Evolutionary conservation across 768 basidiomycete genomes (phyloP), one percentile per base, ranked within the genome.

Genomic region (Clathrus columnatus): DNA sequence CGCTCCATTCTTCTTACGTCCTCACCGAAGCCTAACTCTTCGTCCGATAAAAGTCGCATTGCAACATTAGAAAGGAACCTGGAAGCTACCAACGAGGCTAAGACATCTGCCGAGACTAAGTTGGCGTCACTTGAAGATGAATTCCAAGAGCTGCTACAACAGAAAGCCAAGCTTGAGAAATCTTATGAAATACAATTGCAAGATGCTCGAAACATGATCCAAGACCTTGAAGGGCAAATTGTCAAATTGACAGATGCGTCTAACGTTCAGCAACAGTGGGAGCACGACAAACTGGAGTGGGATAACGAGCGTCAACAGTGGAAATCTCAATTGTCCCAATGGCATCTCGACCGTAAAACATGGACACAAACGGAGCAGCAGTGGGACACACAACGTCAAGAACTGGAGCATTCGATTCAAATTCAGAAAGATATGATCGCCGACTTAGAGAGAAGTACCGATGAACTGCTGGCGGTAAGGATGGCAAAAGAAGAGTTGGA

Each of bases 81-180:
- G 41, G 78, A 78, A 55, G 77, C 78, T 16, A 81, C 80, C 0
- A 80, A 80, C 23, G 71, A 77, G 1, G 76, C 72, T 6, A 81
- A 84, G 2, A 79, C 75, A 51, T 79, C 75, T 68, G 80, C 81
- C 60, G 82, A 82, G 61, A 80, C 73, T 5, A 80, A 84, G 59
- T 66, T 84, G 70, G 68, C 73, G 26, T n/a, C 28, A 46, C 44
- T 54, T 16, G 74, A 81, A 48, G 87, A 88, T 60, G 60, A 88
- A 50, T 78, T 81, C 8, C 69, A 82, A 58, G 21, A 28, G 28
- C 67, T 86, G 47, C 73, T 70, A 56, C 63, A 84, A 53, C 88
- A 90, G 65, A 89, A 86, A 69, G 76, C 81, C 48, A 77, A 85
- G 61, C 70, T 83, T 14, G 82, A 87, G 65, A 81, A 81, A 1